phyloP scores from a whole-genome alignment of 2,329 filamentous ascomycete genomes.

The Leptographium radiaticola region DNA sequence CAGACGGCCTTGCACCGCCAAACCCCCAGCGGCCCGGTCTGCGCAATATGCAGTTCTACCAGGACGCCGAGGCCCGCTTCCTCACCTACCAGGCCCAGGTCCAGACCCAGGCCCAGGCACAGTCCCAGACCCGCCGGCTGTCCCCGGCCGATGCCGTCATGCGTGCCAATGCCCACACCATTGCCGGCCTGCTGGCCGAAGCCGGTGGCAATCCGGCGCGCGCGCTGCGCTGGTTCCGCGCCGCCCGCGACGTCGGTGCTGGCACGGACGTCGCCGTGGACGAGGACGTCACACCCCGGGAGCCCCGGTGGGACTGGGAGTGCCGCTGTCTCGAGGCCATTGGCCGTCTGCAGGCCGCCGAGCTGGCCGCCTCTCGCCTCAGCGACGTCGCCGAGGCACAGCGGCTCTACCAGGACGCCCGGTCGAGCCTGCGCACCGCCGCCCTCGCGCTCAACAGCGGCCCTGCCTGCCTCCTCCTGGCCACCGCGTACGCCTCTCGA shows the following conservation, averaged over 20 bases:
- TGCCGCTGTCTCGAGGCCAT: slow-evolving; percentile 17
- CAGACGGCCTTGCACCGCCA: background rate
- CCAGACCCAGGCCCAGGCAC: background rate
- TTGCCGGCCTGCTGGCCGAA: slow-evolving; percentile 19
- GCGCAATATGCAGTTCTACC: slow-evolving; percentile 12
- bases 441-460: slow-evolving; percentile 19
- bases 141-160: background rate
- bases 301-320: slow-evolving; percentile 23
- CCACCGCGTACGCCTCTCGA: slow-evolving; percentile 13
- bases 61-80: slow-evolving; percentile 12
- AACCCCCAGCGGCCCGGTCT: background rate
- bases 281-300: background rate
- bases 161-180: slow-evolving; percentile 22
- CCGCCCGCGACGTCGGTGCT: slow-evolving; percentile 3
- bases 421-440: slow-evolving; percentile 15
- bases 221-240: slow-evolving; percentile 17
- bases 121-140: background rate
- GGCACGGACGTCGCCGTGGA: background rate
- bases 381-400: background rate
- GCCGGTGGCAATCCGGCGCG: slow-evolving; percentile 9
- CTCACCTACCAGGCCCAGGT: slow-evolving; percentile 10
- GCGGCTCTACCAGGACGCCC: slow-evolving; percentile 1
- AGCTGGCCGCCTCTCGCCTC: background rate
- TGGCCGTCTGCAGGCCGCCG: slow-evolving; percentile 14
- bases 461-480: slow-evolving; percentile 15